Evolutionary conservation across 345 rosid species (phyloP).

Genomic region (Populus ilicifolia): DNA sequence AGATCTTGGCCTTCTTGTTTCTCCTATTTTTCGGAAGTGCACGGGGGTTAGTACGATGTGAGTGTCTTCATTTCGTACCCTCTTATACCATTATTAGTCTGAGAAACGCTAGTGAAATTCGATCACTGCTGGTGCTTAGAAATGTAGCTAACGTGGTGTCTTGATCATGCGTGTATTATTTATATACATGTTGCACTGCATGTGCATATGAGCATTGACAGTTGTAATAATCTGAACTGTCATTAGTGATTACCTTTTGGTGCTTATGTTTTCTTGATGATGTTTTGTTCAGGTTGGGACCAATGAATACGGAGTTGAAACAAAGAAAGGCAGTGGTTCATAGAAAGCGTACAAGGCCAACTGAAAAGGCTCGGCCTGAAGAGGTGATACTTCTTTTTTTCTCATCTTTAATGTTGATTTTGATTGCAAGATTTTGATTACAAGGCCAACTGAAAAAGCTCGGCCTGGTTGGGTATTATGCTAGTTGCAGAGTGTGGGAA

Average conservation of each 20-base stretch:
- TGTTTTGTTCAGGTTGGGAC: constrained; percentile 66
- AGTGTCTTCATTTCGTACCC: constrained; percentile 37
- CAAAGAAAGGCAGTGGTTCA: constrained; percentile 47
- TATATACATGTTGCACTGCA: too few species aligned
- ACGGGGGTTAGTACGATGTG: constrained; percentile 76
- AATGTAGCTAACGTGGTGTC: too few species aligned
- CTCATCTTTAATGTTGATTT: not conserved
- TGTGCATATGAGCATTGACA: too few species aligned
- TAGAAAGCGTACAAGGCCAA: constrained; percentile 48
- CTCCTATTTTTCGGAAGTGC: constrained; percentile 44
- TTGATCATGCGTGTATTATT: too few species aligned
- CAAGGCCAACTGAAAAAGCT: too few species aligned
- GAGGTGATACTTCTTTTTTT: constrained; percentile 47
- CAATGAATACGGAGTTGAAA: constrained; percentile 74
- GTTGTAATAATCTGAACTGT: not conserved
- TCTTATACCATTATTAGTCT: not conserved
- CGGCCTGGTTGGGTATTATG: too few species aligned
- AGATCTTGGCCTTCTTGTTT: constrained; percentile 59
- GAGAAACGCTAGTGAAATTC: too few species aligned
- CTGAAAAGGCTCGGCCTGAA: constrained; percentile 58
- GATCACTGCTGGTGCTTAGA: too few species aligned
- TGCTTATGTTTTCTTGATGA: not conserved
- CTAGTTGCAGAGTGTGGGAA: too few species aligned
- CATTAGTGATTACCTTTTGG: not conserved
- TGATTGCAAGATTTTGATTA: too few species aligned